Evolutionary conservation across 2,329 filamentous ascomycete genomes (phyloP).

Genomic region (Hypocrella siamensis): DNA sequence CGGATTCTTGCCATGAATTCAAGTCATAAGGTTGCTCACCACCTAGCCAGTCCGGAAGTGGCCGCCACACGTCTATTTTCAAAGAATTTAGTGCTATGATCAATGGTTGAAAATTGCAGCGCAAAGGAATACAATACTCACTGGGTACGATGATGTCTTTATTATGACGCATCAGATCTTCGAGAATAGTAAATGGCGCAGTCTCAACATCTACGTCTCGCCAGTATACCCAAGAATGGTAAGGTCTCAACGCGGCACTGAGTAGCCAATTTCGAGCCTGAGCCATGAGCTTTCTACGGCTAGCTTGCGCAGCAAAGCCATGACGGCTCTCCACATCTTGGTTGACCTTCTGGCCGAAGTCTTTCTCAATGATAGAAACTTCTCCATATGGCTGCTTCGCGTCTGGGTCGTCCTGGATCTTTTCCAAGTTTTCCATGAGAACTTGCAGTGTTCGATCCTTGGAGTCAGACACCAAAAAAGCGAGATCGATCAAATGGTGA

Average conservation of each 20-base stretch:
- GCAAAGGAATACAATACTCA: too few relatives aligned
- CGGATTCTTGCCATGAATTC: conserved; percentile 98
- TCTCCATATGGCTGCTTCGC: conserved; percentile 78
- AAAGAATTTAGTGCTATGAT: conserved; percentile 6
- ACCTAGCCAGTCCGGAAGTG: conserved; percentile 96
- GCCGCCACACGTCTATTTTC: conserved; percentile 76
- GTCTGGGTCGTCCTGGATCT: conserved; percentile 66
- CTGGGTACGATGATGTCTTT: conserved; percentile 98
- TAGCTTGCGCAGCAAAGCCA: conserved; percentile 91
- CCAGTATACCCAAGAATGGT: conserved; percentile 99
- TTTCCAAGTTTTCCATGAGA: conserved; percentile 58
- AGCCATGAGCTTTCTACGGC: conserved; percentile 90
- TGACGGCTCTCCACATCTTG: conserved; percentile 97
- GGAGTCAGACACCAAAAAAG: conserved; percentile 93
- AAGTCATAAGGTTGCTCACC: conserved; percentile 97
- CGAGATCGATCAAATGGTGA: conserved; percentile 88
- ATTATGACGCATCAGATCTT: conserved; percentile 97
- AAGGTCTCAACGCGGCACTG: conserved; percentile 80
- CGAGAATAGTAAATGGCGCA: conserved; percentile 87
- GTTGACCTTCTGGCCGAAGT: conserved; percentile 95
- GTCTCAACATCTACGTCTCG: conserved; percentile 97
- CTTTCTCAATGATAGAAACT: conserved; percentile 95
- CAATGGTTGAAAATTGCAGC: background rate
- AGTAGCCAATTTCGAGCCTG: conserved; percentile 95
- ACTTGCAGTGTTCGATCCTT: conserved; percentile 77